These are phyloP conservation scores for Suhomyces canberraensis DNA, from an alignment of 805 yeast species.

Conservation along the genomic window DNA sequence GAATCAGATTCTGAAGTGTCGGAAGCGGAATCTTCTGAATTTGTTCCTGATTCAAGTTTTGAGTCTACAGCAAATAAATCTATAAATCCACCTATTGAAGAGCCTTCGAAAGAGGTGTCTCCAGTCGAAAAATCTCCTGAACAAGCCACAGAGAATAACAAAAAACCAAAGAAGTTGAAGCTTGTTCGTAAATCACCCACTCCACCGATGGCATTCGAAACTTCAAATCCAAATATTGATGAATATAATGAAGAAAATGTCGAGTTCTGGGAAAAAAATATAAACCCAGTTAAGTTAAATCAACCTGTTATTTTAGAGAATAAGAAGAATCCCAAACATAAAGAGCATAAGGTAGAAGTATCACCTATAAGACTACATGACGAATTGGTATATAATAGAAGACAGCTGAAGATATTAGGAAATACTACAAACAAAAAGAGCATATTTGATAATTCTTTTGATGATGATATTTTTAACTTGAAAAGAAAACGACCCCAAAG, in stretches of 20 bases:
- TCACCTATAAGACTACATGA: slow-evolving; percentile 11
- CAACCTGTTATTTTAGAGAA: neutral
- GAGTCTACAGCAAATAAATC: slow-evolving; percentile 2
- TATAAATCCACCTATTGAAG: neutral
- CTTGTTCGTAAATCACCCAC: slow-evolving; percentile 2
- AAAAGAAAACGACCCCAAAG: slow-evolving; percentile 3
- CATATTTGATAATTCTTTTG: slow-evolving; percentile 9
- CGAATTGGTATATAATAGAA: neutral
- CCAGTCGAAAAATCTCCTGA: too few relatives aligned
- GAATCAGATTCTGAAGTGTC: slow-evolving; percentile 3
- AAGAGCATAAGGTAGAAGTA: neutral
- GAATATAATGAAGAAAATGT: slow-evolving; percentile 34
- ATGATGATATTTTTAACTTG: slow-evolving; percentile 5
- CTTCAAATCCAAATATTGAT: slow-evolving; percentile 20
- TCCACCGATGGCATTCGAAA: slow-evolving; percentile 5
- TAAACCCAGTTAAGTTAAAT: neutral
- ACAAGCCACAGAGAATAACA: too few relatives aligned
- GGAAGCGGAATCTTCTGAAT: slow-evolving; percentile 1
- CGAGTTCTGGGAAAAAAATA: slow-evolving; percentile 21
- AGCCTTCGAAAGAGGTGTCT: too few relatives aligned
- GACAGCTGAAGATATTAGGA: neutral
- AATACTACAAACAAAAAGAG: slow-evolving; percentile 6
- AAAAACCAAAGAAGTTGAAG: slow-evolving; percentile 2
- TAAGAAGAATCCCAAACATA: neutral
- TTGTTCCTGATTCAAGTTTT: slow-evolving; percentile 5